Evolutionary conservation across 2,329 filamentous ascomycete species (phyloP).

Genomic region (Colletotrichum magnum): DNA sequence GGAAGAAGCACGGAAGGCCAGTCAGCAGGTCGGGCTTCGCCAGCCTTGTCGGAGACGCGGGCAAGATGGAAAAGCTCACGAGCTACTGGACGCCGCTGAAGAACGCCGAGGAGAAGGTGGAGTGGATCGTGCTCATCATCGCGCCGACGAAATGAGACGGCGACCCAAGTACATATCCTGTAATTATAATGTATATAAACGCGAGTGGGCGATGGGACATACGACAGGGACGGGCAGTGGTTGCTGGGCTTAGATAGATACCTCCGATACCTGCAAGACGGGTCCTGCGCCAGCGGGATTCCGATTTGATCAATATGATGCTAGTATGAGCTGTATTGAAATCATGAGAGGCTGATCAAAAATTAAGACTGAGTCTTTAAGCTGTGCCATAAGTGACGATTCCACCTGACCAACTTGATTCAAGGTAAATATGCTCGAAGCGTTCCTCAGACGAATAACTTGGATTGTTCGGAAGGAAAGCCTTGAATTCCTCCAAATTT

Average conservation of each 20-base stretch:
- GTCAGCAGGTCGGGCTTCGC: constrained; percentile 36
- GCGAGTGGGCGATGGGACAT: background rate
- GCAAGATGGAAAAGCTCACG: constrained; percentile 32
- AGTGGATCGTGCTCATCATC: constrained; percentile 41
- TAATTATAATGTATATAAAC: constrained; percentile 27
- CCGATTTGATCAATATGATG: no score
- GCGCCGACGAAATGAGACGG: constrained; percentile 22
- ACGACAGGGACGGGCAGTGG: background rate
- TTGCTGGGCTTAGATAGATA: background rate
- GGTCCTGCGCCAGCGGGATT: no score
- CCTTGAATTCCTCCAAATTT: no score
- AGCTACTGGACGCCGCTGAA: constrained; percentile 43
- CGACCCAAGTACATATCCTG: background rate
- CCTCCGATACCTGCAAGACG: background rate
- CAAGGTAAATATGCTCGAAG: no score
- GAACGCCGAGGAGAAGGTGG: constrained; percentile 32
- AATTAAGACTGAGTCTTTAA: no score
- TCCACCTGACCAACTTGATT: no score
- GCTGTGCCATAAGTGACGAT: no score
- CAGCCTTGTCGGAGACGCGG: constrained; percentile 32
- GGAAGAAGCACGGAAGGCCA: constrained; percentile 23
- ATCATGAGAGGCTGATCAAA: no score
- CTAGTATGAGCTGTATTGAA: no score
- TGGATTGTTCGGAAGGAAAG: no score
- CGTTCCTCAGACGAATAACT: no score